Evolutionary conservation across 352 stramenopile genomes (phyloP), one percentile per base, ranked within the genome.

Genomic region (Globisporangium ultimum): DNA sequence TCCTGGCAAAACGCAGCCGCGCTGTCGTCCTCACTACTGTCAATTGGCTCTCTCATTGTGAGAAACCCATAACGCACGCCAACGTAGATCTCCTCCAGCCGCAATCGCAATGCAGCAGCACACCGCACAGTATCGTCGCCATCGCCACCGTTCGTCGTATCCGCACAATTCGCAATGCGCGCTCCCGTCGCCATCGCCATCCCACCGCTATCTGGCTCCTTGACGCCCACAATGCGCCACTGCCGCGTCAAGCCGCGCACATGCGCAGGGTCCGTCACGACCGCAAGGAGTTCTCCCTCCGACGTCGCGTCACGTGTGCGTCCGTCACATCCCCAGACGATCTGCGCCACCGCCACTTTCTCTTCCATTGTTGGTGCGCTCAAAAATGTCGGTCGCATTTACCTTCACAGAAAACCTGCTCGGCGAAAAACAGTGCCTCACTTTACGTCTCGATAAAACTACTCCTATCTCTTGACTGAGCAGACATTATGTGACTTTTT

Each of bases 71-170:
- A 24, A 21, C 15, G 43, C 7, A 63, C 14, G 0, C 58, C 58
- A 2, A 63, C 58, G 20, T 63, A 63, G 8, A 63, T 56, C 49
- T 63, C 58, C 34, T 63, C 58, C 20, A 58, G 40, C 1, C 41
- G 48, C 48, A 63, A 40, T 1, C 58, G 49, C 50, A 63, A 28
- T n/a, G n/a, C n/a, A 17, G 21, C 41, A 17, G 21, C 22, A 2
- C 20, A 14, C 10, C 2, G 2, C 38, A 15, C 21, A 3, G 17
- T 18, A 20, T 21, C 22, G n/a, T 20, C 53, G n/a, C 32, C 17
- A 8, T 5, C 41, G 17, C 42, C 53, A 12, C 21, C 28, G 12
- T 40, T 46, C 14, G 18, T 34, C 18, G 36, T 18, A 34, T 45
- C 40, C 13, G 13, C 40, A 45, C 17, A 3, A 45, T 8, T 43